These are phyloP conservation scores for Ampelomyces quisqualis DNA, from an alignment of 2,329 filamentous ascomycete genomes.

Conservation along the genomic window DNA sequence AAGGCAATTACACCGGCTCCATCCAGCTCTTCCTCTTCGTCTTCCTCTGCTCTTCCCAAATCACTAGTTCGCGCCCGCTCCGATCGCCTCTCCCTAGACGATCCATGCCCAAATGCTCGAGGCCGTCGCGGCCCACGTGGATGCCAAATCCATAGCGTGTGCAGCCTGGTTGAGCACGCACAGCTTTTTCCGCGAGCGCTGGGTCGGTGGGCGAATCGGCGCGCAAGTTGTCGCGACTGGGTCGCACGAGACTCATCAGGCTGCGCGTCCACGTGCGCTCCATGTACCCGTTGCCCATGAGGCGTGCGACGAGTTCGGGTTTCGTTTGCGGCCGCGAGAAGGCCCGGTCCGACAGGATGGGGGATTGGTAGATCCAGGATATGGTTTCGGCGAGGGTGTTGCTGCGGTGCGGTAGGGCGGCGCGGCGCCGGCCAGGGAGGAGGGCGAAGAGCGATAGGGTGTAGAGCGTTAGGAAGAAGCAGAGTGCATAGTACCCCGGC, in stretches of 20 bases:
- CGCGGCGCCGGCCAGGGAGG: constrained; percentile 61
- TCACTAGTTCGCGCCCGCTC: constrained; percentile 38
- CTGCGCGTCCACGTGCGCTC: constrained; percentile 39
- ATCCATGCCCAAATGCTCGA: constrained; percentile 62
- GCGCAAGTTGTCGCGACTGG: constrained; percentile 30
- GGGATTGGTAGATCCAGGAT: constrained; percentile 72
- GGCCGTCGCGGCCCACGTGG: constrained; percentile 59
- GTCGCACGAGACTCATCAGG: constrained; percentile 33
- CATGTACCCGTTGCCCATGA: constrained; percentile 61
- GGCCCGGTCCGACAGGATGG: constrained; percentile 68
- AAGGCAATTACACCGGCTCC: constrained; percentile 14
- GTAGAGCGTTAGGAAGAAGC: constrained; percentile 71
- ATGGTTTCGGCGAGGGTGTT: constrained; percentile 74
- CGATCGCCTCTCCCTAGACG: constrained; percentile 48
- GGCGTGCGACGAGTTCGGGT: constrained; percentile 65
- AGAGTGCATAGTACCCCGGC: constrained; percentile 70
- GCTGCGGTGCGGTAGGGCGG: constrained; percentile 71
- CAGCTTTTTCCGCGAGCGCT: constrained; percentile 19
- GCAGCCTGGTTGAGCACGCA: constrained; percentile 38
- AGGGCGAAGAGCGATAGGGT: constrained; percentile 59
- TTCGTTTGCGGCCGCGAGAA: constrained; percentile 70
- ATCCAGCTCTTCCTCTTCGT: constrained; percentile 31
- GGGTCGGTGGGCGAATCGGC: constrained; percentile 25
- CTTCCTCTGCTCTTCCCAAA: constrained; percentile 40
- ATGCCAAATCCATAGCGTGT: constrained; percentile 58